phyloP scores from a whole-genome alignment of 176 grass and related monocot genomes.

The Oryza punctata region DNA sequence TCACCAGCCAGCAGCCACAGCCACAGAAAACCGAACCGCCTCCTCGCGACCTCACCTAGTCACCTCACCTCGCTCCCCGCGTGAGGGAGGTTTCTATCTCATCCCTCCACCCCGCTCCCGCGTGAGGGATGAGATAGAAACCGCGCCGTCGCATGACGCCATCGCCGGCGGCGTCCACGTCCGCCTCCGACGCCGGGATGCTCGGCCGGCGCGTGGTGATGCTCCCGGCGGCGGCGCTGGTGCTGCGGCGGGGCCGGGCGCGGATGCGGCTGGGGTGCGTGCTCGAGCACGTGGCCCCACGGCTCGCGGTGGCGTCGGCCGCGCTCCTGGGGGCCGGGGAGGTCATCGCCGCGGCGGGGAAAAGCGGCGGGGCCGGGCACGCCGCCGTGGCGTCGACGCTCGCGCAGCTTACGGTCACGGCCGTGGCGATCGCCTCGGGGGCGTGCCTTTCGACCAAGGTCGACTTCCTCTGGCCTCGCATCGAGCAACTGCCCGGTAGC shows the following conservation, averaged over 20 bases:
- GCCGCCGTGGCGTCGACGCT: conserved; percentile 82
- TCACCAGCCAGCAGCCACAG: conserved; percentile 41
- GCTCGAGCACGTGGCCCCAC: conserved; percentile 62
- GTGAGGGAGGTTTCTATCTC: too few relatives aligned
- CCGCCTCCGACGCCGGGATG: conserved; percentile 56
- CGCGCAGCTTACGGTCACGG: conserved; percentile 84
- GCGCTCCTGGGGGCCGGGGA: conserved; percentile 65
- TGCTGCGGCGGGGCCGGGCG: conserved; percentile 23
- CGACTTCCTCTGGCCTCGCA: conserved; percentile 92
- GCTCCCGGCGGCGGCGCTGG: conserved; percentile 34
- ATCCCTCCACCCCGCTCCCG: too few relatives aligned
- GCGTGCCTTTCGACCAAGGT: conserved; percentile 96
- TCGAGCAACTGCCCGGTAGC: conserved; percentile 77
- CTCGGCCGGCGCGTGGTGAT: conserved; percentile 57
- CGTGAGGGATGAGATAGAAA: conserved; percentile 56
- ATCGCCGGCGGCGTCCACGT: conserved; percentile 48
- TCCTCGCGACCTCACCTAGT: conserved; percentile 29
- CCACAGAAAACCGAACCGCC: conserved; percentile 50
- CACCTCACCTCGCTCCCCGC: too few relatives aligned
- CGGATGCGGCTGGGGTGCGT: conserved; percentile 63
- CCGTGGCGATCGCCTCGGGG: conserved; percentile 95
- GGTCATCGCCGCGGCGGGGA: conserved; percentile 67
- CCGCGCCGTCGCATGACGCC: conserved; percentile 47
- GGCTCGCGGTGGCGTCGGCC: conserved; percentile 61
- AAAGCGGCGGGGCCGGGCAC: conserved; percentile 55